Evolutionary conservation across 208 protist species (phyloP), one percentile per base, ranked within the genome.

Genomic region (Jaenimonas drosophilae): DNA sequence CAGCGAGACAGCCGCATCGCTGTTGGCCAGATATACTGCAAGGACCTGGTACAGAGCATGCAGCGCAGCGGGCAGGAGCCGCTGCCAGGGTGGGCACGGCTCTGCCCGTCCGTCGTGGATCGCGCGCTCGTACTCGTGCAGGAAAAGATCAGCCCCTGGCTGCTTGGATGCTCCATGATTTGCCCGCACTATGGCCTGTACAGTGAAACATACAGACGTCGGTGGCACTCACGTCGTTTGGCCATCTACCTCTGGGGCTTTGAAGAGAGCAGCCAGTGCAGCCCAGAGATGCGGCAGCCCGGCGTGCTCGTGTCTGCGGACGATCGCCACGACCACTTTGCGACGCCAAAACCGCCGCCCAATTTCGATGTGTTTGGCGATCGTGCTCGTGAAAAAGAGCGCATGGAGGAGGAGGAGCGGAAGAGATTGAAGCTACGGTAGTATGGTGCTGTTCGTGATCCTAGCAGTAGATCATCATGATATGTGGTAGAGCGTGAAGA

Each of bases 281-380:
- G 62, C 21, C 33, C 42, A 21, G 79, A 78, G 43, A 90, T 93
- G 77, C 76, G 73, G 29, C 46, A 55, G 7, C 67, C 75, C 0
- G 79, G 80, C 21, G 77, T 88, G 27, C 69, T 66, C 40, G 61
- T 93, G 21, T 71, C 79, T 23, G 64, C 56, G 23, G 85, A 93
- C 41, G 75, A 89, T 49, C 27, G 70, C 23, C 67, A 93, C 48
- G 76, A 81, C 31, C 56, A 66, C 49, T 92, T 79, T 43, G 56
- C 55, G 20, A 60, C 81, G 20, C 64, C 73, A 16, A 55, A 51
- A 36, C 70, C 57, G 16, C 39, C 54, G n/a, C 77, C 77, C 0
- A 59, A 87, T 54, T 79, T 77, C 68, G 76, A 88, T 50, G 74
- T 87, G 23, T 88, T 88, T 54, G 82, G 75, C 40, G 77, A 91